Evolutionary conservation across 225 moss, liverwort and hornwort species (phyloP), one percentile per base, ranked within the genome.

Genomic region (Climacium dendroides): DNA sequence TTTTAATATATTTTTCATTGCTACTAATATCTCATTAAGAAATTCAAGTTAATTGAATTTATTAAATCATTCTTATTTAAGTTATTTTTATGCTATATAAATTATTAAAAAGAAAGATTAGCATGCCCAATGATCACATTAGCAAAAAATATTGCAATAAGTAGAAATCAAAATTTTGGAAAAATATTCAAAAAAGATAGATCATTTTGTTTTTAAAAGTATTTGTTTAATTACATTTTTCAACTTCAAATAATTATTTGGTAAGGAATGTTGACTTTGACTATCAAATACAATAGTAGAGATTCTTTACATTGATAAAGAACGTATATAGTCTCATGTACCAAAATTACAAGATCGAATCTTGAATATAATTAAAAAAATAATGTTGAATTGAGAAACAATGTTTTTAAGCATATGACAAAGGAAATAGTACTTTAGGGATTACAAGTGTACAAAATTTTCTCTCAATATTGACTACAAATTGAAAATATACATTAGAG

Each of bases 101-200:
- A 43, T 43, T 1, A 52, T 14, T 14, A 13, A 76, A 76, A 35
- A 15, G 4, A 35, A 55, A 55, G 10, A 10, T 1, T 37, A 6
- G 10, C 0, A 0, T 14, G 4, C 1, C 0, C 1, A 0, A 37
- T 10, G 5, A 4, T 15, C 0, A 25, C 1, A 20, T 15, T 4
- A 25, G 22, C 1, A 53, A n/a, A 23, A 20, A 48, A 23, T 1
- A 11, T 78, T 37, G 12, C 16, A 28, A 54, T 5, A 39, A 57
- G 3, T n/a, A 25, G 1, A 25, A 19, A 11, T 57, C 1, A 17
- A 37, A 75, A 14, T 1, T 53, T n/a, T n/a, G 7, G 0, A 19
- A 11, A 18, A 48, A 12, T 0, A 6, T 6, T 30, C 3, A 28
- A 17, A 25, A 17, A 26, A 8, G 0, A 22, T 20, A 15, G 15